These are phyloP conservation scores for Saturnispora sanitii DNA, from an alignment of 805 yeast species.

Conservation along the genomic window DNA sequence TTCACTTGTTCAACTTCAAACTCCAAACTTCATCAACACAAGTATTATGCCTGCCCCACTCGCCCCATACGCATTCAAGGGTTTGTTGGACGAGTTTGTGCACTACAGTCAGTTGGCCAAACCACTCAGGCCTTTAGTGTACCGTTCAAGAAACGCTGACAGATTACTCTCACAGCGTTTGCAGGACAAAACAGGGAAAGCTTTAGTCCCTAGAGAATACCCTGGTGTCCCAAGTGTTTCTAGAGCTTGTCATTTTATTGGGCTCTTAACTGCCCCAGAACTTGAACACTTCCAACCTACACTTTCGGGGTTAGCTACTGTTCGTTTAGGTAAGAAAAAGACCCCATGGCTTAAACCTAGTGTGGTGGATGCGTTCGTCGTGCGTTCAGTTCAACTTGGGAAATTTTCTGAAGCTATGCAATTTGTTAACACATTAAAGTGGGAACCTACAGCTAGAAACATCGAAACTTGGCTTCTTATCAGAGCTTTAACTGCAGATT, in stretches of 20 bases:
- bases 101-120: constrained; percentile 19
- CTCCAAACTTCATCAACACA: too few species aligned
- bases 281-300: constrained; percentile 15
- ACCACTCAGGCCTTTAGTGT: constrained; percentile 19
- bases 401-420: constrained; percentile 13
- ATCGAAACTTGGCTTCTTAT: too few species aligned
- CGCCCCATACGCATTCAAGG: constrained; percentile 18
- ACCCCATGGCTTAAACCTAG: constrained; percentile 15
- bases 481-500: too few species aligned
- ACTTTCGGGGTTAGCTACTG: constrained; percentile 15
- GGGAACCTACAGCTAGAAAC: constrained; percentile 15
- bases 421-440: constrained; percentile 16
- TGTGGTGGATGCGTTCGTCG: constrained; percentile 19
- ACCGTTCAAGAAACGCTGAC: constrained; percentile 19
- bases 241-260: too few species aligned
- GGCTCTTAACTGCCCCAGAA: too few species aligned
- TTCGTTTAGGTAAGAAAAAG: too few species aligned
- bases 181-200: constrained; percentile 21
- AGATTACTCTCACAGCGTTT: constrained; percentile 15
- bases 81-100: constrained; percentile 23
- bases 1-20: background rate
- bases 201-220: constrained; percentile 18
- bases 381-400: constrained; percentile 21
- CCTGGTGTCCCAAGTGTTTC: constrained; percentile 24
- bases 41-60: background rate